Evolutionary conservation across 2,329 filamentous ascomycete species (phyloP).

Genomic region (Pseudogymnoascus sp.): DNA sequence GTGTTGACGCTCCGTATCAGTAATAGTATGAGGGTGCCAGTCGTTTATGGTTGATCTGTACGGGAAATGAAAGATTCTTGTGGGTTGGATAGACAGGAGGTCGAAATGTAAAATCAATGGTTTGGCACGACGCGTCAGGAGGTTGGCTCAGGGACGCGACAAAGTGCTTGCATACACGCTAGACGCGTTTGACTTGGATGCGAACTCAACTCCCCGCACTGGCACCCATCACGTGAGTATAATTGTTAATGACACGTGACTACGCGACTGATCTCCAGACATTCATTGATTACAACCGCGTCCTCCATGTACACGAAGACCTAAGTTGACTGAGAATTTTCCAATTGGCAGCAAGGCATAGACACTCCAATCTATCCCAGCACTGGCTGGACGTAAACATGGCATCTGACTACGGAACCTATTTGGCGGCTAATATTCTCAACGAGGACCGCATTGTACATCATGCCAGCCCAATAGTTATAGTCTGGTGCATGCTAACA

Average conservation of each 20-base stretch:
- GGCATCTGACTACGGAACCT: slow-evolving; percentile 26
- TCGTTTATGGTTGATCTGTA: slow-evolving; percentile 12
- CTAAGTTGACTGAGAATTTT: not conserved
- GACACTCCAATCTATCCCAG: not conserved
- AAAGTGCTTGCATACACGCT: slow-evolving; percentile 8
- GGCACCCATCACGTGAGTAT: not conserved
- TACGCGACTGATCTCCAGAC: not conserved
- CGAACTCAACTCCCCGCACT: not conserved
- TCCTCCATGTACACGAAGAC: not conserved
- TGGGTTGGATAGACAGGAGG: slow-evolving; percentile 15
- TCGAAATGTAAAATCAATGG: slow-evolving; percentile 14
- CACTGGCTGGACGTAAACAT: not conserved
- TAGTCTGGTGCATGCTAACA: slow-evolving; percentile 12
- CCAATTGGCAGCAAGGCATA: not conserved
- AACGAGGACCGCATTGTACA: slow-evolving; percentile 29
- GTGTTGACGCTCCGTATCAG: slow-evolving; percentile 32
- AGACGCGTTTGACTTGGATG: slow-evolving; percentile 1
- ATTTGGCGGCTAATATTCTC: slow-evolving; percentile 28
- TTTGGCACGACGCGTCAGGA: slow-evolving; percentile 2
- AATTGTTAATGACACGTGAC: not conserved
- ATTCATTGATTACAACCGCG: not conserved
- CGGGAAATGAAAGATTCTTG: slow-evolving; percentile 13
- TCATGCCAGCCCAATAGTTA: not conserved
- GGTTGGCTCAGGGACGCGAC: slow-evolving; percentile 2
- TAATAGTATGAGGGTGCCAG: slow-evolving; percentile 22